These are phyloP conservation scores for Trichosporon faecale DNA, from an alignment of 1,284 basidiomycete species.

Conservation along the genomic window DNA sequence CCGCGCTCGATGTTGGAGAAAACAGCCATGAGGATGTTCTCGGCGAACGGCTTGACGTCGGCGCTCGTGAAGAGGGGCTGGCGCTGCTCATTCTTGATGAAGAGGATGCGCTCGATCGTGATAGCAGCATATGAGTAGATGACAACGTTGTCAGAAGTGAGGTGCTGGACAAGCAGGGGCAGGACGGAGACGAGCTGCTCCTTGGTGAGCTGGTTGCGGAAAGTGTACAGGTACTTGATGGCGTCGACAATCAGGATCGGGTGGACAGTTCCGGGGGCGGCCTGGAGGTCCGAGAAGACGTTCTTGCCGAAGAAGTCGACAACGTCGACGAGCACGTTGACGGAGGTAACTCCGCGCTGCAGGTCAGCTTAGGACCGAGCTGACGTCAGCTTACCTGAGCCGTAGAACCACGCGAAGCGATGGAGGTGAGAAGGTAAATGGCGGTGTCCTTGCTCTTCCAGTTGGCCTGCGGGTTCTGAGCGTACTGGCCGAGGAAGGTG, in stretches of 20 bases:
- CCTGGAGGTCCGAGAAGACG: constrained; percentile 83
- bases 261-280: constrained; percentile 65
- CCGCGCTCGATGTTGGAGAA: constrained; percentile 77
- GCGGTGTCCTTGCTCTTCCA: constrained; percentile 97
- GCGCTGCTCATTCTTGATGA: constrained; percentile 69
- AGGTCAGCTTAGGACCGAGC: background rate
- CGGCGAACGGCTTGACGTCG: constrained; percentile 80
- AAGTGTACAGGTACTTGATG: constrained; percentile 88
- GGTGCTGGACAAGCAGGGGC: constrained; percentile 80
- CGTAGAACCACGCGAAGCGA: constrained; percentile 84
- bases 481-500: constrained; percentile 64
- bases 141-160: constrained; percentile 76
- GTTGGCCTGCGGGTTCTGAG: constrained; percentile 62
- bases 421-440: constrained; percentile 87
- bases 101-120: constrained; percentile 82
- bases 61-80: constrained; percentile 73
- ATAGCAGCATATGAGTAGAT: constrained; percentile 61
- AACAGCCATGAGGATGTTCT: constrained; percentile 70
- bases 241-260: constrained; percentile 94
- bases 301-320: constrained; percentile 92
- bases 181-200: constrained; percentile 88
- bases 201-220: constrained; percentile 95
- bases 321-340: constrained; percentile 87
- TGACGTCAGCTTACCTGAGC: constrained; percentile 59
- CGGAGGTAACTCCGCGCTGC: constrained; percentile 87